phyloP scores from a whole-genome alignment of 495 filamentous ascomycete genomes.

The Bryoglossum gracile region DNA sequence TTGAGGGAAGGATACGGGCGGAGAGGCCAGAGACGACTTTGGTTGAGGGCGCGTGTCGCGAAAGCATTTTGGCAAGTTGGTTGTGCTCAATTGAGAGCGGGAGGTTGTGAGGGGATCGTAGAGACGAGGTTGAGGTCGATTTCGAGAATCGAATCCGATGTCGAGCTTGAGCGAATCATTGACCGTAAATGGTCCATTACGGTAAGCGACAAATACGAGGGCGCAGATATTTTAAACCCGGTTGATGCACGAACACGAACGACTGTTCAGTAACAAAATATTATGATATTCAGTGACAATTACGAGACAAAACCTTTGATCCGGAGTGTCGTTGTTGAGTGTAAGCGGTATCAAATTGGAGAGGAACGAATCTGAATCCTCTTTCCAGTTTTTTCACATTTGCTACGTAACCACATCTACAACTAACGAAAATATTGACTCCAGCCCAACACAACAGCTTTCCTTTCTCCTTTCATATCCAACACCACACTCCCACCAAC shows the following conservation, averaged over 20 bases:
- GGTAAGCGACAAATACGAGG: too few species aligned
- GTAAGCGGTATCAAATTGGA: constrained; percentile 14
- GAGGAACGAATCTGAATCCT: constrained; percentile 1
- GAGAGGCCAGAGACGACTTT: constrained; percentile 46
- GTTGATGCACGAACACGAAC: too few species aligned
- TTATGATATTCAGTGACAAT: too few species aligned
- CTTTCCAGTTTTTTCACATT: constrained; percentile 4
- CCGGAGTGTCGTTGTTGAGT: constrained; percentile 12
- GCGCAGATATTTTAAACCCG: too few species aligned
- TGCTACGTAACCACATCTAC: constrained; percentile 5
- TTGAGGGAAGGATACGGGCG: constrained; percentile 47
- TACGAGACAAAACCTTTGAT: too few species aligned
- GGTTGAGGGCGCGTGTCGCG: constrained; percentile 31
- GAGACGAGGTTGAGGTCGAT: constrained; percentile 14
- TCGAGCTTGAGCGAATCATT: too few species aligned
- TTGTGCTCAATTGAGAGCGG: constrained; percentile 28
- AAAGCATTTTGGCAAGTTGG: constrained; percentile 30
- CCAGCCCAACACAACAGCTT: too few species aligned
- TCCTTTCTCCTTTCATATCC: neutral
- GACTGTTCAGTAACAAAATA: too few species aligned
- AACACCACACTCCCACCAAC: neutral
- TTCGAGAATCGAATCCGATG: too few species aligned
- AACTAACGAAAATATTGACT: too few species aligned
- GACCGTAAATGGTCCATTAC: too few species aligned
- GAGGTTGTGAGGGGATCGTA: constrained; percentile 1